Evolutionary conservation across 139 green algal genomes (phyloP).

Genomic region (Astrephomene gubernaculifera): DNA sequence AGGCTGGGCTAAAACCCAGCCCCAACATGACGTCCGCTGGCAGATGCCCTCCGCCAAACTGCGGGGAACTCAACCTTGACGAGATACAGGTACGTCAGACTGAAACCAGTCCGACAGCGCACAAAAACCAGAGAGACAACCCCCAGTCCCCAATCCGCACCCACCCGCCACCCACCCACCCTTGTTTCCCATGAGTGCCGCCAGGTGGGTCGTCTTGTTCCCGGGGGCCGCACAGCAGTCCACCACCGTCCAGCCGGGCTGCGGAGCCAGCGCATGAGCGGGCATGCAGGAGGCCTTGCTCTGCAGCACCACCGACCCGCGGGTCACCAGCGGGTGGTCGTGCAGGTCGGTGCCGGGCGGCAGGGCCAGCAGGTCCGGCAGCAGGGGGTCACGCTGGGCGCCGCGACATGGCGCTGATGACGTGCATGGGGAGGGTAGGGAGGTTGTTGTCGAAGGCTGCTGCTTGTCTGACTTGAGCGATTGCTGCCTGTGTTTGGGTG

Average conservation of each 20-base stretch:
- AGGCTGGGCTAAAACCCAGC: too few relatives aligned
- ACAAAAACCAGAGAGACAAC: too few relatives aligned
- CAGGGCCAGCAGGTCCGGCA: constrained; percentile 89
- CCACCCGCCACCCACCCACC: neutral
- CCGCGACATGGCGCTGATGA: too few relatives aligned
- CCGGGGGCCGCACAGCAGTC: constrained; percentile 96
- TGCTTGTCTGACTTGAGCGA: too few relatives aligned
- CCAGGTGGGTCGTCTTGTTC: constrained; percentile 99
- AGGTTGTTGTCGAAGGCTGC: too few relatives aligned
- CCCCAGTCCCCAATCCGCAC: too few relatives aligned
- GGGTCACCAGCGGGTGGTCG: constrained; percentile 84
- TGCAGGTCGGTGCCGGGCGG: constrained; percentile 91
- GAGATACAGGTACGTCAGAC: too few relatives aligned
- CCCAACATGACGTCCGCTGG: too few relatives aligned
- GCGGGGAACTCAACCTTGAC: too few relatives aligned
- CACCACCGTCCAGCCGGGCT: constrained; percentile 83
- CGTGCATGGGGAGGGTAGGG: too few relatives aligned
- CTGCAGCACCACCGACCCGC: constrained; percentile 82
- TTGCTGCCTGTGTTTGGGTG: neutral
- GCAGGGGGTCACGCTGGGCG: constrained; percentile 67
- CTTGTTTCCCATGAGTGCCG: constrained; percentile 68
- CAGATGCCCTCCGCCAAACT: too few relatives aligned
- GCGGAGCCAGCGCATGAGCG: constrained; percentile 84
- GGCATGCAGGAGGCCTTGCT: constrained; percentile 92
- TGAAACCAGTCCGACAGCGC: too few relatives aligned